phyloP scores from a whole-genome alignment of 2,329 filamentous ascomycete species.

The Dothiorella sarmentorum region DNA sequence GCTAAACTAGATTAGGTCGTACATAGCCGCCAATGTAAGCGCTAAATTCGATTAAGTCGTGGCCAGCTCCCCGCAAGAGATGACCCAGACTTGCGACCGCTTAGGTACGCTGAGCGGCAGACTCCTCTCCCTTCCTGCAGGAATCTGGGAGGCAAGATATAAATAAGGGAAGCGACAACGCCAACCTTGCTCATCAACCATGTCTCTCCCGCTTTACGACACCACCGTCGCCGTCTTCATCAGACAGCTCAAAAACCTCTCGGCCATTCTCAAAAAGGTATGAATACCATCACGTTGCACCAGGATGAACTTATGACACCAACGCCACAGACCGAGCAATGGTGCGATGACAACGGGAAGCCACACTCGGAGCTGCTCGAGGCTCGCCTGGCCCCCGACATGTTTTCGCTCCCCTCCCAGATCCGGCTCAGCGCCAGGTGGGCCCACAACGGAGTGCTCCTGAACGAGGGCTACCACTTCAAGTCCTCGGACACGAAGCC shows the following conservation, averaged over 20 bases:
- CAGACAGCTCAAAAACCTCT: slow-evolving; percentile 42
- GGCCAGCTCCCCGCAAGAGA: too few relatives aligned
- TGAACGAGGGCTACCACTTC: slow-evolving; percentile 32
- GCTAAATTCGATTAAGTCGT: too few relatives aligned
- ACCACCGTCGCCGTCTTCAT: slow-evolving; percentile 43
- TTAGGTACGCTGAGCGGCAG: too few relatives aligned
- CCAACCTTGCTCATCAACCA: slow-evolving; percentile 21
- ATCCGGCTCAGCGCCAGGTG: slow-evolving; percentile 44
- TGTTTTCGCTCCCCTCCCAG: slow-evolving; percentile 50
- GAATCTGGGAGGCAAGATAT: too few relatives aligned
- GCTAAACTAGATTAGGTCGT: too few relatives aligned
- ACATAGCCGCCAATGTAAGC: too few relatives aligned
- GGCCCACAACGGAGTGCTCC: slow-evolving; percentile 38
- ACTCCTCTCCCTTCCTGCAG: too few relatives aligned
- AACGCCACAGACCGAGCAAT: neutral
- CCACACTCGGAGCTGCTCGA: slow-evolving; percentile 36
- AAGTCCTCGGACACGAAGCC: slow-evolving; percentile 23
- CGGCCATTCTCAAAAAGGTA: slow-evolving; percentile 46
- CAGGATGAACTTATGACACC: neutral
- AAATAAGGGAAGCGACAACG: too few relatives aligned
- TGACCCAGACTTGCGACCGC: too few relatives aligned
- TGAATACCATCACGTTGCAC: slow-evolving; percentile 29
- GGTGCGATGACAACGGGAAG: neutral
- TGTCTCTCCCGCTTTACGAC: slow-evolving; percentile 30
- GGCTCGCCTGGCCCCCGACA: slow-evolving; percentile 47